Evolutionary conservation across 306 rosid species (phyloP).

Genomic region (Crotalaria pallida): DNA sequence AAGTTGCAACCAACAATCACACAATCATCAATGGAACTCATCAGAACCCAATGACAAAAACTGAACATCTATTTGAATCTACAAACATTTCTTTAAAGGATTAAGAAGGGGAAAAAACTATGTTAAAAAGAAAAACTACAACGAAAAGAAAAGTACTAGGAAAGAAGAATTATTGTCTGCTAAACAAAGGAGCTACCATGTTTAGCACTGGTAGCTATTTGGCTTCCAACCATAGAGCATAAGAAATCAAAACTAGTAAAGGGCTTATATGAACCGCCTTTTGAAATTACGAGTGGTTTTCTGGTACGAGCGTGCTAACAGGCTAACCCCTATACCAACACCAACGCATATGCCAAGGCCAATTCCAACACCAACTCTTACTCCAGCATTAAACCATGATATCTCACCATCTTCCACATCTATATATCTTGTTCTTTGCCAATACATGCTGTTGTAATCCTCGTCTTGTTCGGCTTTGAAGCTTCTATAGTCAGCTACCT

Average conservation of each 20-base stretch:
- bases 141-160: neutral
- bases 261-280: conserved; percentile 34
- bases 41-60: neutral
- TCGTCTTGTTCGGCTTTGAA: conserved; percentile 45
- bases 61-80: conserved; percentile 17
- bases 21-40: neutral
- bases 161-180: conserved; percentile 11
- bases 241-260: neutral
- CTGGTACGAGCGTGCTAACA: conserved; percentile 52
- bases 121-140: neutral
- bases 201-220: conserved; percentile 28
- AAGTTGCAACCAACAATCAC: neutral
- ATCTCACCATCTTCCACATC: conserved; percentile 60
- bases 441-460: conserved; percentile 33
- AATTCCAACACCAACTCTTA: conserved; percentile 70
- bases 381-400: conserved; percentile 70
- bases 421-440: conserved; percentile 31
- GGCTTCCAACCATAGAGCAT: neutral
- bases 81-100: conserved; percentile 14
- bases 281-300: conserved; percentile 40
- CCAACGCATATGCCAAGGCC: conserved; percentile 62
- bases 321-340: conserved; percentile 49
- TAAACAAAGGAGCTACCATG: conserved; percentile 9
- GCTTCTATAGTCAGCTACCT: conserved; percentile 37
- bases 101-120: neutral